A percentile compares a stretch with the other conserved stretches of the same genome.
Conservation (phyloP, 305 asterid species). For the Andrographis paniculata region DNA sequence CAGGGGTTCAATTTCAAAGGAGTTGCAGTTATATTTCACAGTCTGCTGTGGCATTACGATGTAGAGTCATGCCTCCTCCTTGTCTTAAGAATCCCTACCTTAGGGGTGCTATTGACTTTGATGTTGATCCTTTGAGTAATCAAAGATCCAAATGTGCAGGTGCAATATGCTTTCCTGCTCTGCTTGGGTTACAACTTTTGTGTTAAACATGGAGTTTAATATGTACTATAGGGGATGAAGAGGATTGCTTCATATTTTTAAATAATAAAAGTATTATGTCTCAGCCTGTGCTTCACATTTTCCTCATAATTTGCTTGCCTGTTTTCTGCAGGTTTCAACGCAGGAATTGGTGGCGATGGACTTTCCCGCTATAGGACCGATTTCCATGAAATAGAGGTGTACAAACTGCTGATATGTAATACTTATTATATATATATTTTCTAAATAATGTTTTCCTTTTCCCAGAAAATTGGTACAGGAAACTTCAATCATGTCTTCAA, state of each 20-base stretch:
- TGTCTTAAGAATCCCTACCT: slow-evolving; percentile 77
- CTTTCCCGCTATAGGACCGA: slow-evolving; percentile 85
- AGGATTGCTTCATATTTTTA: no score
- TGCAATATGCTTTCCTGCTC: slow-evolving; percentile 9
- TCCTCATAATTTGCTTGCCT: slow-evolving; percentile 5
- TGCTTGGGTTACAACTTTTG: not conserved
- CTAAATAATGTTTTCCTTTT: slow-evolving; percentile 17
- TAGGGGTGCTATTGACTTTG: slow-evolving; percentile 37
- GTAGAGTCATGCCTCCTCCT: slow-evolving; percentile 97
- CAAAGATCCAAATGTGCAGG: slow-evolving; percentile 88
- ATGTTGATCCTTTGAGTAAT: slow-evolving; percentile 59
- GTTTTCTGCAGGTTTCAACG: slow-evolving; percentile 48
- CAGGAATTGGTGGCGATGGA: slow-evolving; percentile 60
- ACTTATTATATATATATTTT: not conserved
- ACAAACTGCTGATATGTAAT: not conserved
- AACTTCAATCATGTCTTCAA: slow-evolving; percentile 82
- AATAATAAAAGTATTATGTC: no score
- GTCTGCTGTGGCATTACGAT: slow-evolving; percentile 92
- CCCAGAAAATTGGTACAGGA: slow-evolving; percentile 87
- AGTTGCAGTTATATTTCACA: slow-evolving; percentile 64
- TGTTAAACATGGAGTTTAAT: not conserved
- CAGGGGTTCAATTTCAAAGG: slow-evolving; percentile 29
- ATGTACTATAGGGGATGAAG: no score
- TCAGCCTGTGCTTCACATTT: no score
- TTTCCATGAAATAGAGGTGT: slow-evolving; percentile 92